phyloP scores from a whole-genome alignment of 495 filamentous ascomycete genomes.

The Daldinia grandis region DNA sequence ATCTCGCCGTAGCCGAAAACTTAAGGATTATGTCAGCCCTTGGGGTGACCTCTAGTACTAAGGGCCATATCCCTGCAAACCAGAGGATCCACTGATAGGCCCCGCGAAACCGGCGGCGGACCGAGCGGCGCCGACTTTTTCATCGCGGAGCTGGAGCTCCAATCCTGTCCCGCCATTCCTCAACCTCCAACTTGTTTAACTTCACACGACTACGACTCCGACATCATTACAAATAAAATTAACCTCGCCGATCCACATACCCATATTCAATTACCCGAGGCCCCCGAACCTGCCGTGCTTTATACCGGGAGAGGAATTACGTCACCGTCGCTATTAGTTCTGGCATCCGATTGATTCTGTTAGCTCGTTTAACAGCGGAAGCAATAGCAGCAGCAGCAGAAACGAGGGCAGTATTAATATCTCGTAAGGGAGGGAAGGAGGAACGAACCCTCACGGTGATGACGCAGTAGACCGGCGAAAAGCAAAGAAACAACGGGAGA shows the following conservation, averaged over 20 bases:
- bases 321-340: background rate
- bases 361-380: conserved; percentile 11
- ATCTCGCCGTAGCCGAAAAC: no score
- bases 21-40: no score
- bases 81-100: conserved; percentile 32
- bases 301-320: background rate
- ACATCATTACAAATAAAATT: background rate
- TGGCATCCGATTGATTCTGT: conserved; percentile 4
- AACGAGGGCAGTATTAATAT: background rate
- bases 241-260: background rate
- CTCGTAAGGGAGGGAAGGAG: background rate
- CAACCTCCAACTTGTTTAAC: conserved; percentile 5
- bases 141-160: conserved; percentile 36
- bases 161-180: conserved; percentile 27
- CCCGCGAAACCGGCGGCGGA: conserved; percentile 31
- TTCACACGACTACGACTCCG: background rate
- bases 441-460: background rate
- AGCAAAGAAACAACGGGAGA: conserved; percentile 25
- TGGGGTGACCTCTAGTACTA: no score
- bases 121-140: conserved; percentile 36
- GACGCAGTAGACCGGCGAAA: background rate
- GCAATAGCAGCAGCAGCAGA: background rate
- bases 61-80: conserved; percentile 37
- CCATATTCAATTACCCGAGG: conserved; percentile 10
- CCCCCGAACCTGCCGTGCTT: background rate